Evolutionary conservation across 179 eudicot species (phyloP), one percentile per base, ranked within the genome.

Genomic region (Silene vulgaris): DNA sequence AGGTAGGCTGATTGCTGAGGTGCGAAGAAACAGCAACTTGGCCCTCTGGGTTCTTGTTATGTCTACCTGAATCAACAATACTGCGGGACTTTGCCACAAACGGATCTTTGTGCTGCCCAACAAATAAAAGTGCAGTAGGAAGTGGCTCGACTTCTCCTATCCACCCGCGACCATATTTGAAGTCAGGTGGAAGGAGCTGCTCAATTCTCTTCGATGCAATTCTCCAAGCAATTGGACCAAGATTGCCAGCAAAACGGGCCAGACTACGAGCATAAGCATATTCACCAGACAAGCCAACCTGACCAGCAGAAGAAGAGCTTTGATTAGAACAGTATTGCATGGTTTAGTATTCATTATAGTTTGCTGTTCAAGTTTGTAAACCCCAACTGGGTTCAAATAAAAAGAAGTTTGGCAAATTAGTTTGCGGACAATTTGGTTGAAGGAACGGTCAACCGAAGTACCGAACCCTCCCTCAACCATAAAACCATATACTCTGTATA

Each of bases 141-240:
- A 88, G 90, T 62, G 99, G 95, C 78, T 95, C 99, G 66, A 85
- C 90, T 80, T 95, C 99, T 69, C 91, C 99, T 52, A 95, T 91
- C 99, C 99, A 95, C 26, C 99, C 97, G 21, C 87, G 97, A 5
- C 97, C 99, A 80, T 84, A 92, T 78, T 93, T 89, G 67, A 77
- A 81, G 61, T 85, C 97, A 12, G 82, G 79, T 79, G 97, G 97
- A 71, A 95, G 84, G 64, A 88, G 88, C 84, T 87, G 90, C 68
- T 89, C 93, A 69, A 95, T 90, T 78, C 87, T 90, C 80, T 85
- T 84, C 32, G 99, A 90, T 20, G 99, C 97, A 43, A 87, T 75
- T 81, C 80, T 84, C 99, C 99, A 95, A 75, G 97, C 97, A 81
- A 82, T 81, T 23, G 97, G 84, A 50, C 99, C 97, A 68, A 95